These are phyloP conservation scores for Cyberlindnera mrakii DNA, from an alignment of 805 yeast species.

Conservation along the genomic window DNA sequence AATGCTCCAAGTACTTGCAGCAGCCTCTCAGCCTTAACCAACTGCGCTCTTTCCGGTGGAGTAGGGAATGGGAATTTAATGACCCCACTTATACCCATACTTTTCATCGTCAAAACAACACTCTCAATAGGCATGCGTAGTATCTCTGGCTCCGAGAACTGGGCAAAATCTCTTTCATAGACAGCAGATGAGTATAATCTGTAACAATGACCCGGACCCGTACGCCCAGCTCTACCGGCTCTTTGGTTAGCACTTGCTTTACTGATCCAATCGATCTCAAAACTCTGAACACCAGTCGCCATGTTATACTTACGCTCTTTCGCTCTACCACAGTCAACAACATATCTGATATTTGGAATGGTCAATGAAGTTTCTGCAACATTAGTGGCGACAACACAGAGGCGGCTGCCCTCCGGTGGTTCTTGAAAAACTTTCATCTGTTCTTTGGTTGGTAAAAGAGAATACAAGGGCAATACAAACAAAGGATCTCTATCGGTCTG, in stretches of 20 bases:
- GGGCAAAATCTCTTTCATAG: conserved; percentile 76
- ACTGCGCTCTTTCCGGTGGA: conserved; percentile 63
- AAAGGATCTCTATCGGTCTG: conserved; percentile 74
- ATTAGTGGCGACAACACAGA: conserved; percentile 93
- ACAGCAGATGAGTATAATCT: conserved; percentile 90
- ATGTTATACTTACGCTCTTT: conserved; percentile 82
- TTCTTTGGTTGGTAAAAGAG: conserved; percentile 87
- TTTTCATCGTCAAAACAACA: conserved; percentile 90
- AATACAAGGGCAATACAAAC: conserved; percentile 87
- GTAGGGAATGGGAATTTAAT: conserved; percentile 95
- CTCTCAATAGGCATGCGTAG: conserved; percentile 94
- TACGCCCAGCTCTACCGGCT: conserved; percentile 96
- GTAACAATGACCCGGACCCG: conserved; percentile 98
- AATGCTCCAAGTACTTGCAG: conserved; percentile 77
- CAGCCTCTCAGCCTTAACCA: conserved; percentile 61
- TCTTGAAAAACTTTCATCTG: conserved; percentile 87
- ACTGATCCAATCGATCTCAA: conserved; percentile 85
- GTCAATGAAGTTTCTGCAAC: conserved; percentile 98
- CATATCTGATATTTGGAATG: conserved; percentile 91
- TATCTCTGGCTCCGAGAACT: conserved; percentile 85
- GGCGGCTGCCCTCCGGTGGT: conserved; percentile 80
- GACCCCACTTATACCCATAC: conserved; percentile 92
- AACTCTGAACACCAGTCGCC: conserved; percentile 86
- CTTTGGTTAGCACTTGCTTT: conserved; percentile 96
- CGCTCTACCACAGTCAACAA: conserved; percentile 90